A percentile compares a stretch with the other conserved stretches of the same genome.
These are phyloP conservation scores for Leccinum truebloodii DNA, from an alignment of 768 basidiomycete genomes.

Conservation along the genomic window DNA sequence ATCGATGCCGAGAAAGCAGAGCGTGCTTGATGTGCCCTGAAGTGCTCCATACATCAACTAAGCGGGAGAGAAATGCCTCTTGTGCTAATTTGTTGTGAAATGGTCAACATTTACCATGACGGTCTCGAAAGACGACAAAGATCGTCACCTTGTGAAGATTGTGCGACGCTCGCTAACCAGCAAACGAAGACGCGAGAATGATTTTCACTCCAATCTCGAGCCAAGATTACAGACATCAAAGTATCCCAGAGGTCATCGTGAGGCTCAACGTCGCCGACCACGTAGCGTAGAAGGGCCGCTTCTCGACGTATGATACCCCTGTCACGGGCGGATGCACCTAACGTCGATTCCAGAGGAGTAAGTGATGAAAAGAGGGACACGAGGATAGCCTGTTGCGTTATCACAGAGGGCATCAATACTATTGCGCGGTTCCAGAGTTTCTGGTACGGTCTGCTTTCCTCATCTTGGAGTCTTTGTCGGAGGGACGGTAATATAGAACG, in stretches of 20 bases:
- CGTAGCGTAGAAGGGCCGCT: constrained; percentile 46
- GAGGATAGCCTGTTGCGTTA: constrained; percentile 57
- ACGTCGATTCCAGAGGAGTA: constrained; percentile 27
- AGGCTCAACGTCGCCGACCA: constrained; percentile 54
- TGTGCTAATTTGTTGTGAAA: constrained; percentile 36
- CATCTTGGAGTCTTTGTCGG: constrained; percentile 37
- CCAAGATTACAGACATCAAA: constrained; percentile 46
- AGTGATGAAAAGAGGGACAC: constrained; percentile 59
- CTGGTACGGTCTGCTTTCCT: constrained; percentile 40
- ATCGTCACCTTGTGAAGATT: constrained; percentile 32
- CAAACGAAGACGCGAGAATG: constrained; percentile 65
- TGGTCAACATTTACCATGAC: constrained; percentile 3
- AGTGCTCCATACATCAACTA: constrained; percentile 71
- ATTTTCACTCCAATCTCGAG: constrained; percentile 59
- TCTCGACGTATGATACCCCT: constrained; percentile 54
- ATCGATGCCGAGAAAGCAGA: constrained; percentile 69
- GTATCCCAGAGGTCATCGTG: constrained; percentile 54
- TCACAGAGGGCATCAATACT: constrained; percentile 47
- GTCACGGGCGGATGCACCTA: constrained; percentile 34
- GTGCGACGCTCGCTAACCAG: constrained; percentile 58
- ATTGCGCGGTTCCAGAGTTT: constrained; percentile 51
- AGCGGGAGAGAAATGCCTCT: constrained; percentile 45
- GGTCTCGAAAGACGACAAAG: constrained; percentile 16
- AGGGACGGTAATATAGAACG: constrained; percentile 49
- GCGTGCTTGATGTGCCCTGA: constrained; percentile 81